Evolutionary conservation across 1,139 yeast species (phyloP), one percentile per base, ranked within the genome.

Genomic region (Hemisphaericaspora xylanilytica): DNA sequence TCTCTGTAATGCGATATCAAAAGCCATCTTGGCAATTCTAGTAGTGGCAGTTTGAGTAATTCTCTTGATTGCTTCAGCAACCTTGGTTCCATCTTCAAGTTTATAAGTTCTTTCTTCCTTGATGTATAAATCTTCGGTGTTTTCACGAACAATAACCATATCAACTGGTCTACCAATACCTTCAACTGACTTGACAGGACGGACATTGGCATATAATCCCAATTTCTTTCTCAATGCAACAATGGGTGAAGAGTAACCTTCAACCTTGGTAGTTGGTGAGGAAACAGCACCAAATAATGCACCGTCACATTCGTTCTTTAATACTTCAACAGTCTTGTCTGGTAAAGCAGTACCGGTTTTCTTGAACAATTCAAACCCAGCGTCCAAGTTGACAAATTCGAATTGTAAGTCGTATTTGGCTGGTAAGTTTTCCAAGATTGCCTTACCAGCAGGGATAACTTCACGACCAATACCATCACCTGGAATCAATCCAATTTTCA

Each of bases 391-490:
- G 39, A 87, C 84, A 56, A 92, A 92, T 50, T 88, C 87, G 58
- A 92, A 92, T 40, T 79, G 73, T 50, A 92, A 76, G 37, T 85
- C 94, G 56, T 74, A 85, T 49, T 77, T 74, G 22, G 81, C 62
- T 36, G 95, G 94, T 44, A 92, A 76, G 46, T 81, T 82, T 65
- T 90, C 92, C 52, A 92, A 75, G 22, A 92, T 79, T 45, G 86
- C 85, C 56, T 78, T 77, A 55, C 97, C 97, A 35, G 97, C 85
- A 46, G 98, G 98, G 47, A 92, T 89, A 37, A 92, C 98, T 67
- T 92, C 98, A 57, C 87, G 81, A 41, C 98, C 98, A 55, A 92
- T 92, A 48, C 98, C 98, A 62, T 92, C 98, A 60, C 98, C 98
- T 38, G 98, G 96, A 55, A 92, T 89, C 58, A 92, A 76, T 25